Percentiles rank a stretch among this genome's conserved stretches.
These are phyloP conservation scores for Zostera marina DNA, from an alignment of 116 monocot genomes.

Conservation along the genomic window DNA sequence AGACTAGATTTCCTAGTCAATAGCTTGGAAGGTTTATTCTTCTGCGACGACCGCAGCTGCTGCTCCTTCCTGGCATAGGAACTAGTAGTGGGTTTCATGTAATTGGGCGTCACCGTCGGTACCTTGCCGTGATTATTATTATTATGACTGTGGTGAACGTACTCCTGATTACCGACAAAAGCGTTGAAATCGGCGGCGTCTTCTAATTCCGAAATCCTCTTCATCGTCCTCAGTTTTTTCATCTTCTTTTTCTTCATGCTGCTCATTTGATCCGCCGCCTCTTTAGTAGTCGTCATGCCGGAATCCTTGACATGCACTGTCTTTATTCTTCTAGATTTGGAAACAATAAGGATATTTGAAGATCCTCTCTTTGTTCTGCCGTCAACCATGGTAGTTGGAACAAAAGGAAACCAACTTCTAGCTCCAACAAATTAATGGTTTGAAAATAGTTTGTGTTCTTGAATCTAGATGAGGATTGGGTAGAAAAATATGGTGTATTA, in stretches of 20 bases:
- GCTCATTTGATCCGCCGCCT: no score
- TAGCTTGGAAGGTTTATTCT: neutral
- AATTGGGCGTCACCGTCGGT: constrained; percentile 18
- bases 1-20: neutral
- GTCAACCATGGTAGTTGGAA: no score
- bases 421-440: no score
- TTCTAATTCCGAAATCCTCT: constrained; percentile 3
- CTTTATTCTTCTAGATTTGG: no score
- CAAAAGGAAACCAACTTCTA: no score
- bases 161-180: neutral
- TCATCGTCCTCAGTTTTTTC: neutral
- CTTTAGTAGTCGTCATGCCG: no score
- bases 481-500: no score
- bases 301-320: no score
- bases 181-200: neutral
- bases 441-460: no score
- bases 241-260: neutral
- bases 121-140: neutral
- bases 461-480: no score
- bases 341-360: no score
- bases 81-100: constrained; percentile 60
- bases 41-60: neutral
- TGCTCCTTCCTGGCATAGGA: constrained; percentile 40
- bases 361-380: no score
- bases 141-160: neutral